These are phyloP conservation scores for Simmondsia chinensis DNA, from an alignment of 148 eudicot species.

Conservation along the genomic window DNA sequence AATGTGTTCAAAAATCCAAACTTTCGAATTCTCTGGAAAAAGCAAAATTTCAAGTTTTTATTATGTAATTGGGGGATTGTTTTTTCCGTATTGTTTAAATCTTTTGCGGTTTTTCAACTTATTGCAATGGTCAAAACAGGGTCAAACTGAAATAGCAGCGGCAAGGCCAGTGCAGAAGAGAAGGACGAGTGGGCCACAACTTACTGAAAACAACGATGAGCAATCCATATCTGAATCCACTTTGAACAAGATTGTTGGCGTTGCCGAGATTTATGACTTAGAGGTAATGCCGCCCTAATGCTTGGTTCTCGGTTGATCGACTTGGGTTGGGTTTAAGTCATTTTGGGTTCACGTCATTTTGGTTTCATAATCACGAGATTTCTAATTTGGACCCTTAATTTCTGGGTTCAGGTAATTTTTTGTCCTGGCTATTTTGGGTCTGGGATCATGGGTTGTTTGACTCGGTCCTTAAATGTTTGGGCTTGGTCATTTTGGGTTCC, in stretches of 20 bases:
- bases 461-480: no score
- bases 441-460: no score
- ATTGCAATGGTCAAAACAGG: constrained; percentile 35
- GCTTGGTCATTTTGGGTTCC: no score
- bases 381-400: not conserved
- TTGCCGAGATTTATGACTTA: constrained; percentile 43
- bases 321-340: no score
- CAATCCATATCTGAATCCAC: constrained; percentile 48
- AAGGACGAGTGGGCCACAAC: constrained; percentile 18
- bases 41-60: not conserved
- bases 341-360: not conserved
- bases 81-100: not conserved
- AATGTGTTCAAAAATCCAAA: not conserved
- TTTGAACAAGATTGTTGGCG: constrained; percentile 63
- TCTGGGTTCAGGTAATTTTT: no score
- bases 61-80: not conserved
- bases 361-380: not conserved
- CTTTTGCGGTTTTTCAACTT: no score
- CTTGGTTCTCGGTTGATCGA: no score
- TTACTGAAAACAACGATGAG: constrained; percentile 27
- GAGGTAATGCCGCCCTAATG: no score
- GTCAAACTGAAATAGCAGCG: constrained; percentile 14
- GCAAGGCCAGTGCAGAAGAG: constrained; percentile 24
- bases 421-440: no score
- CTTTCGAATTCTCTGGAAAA: no score